Conservation (phyloP, 148 eudicot species). For the Selenicereus undatus region DNA sequence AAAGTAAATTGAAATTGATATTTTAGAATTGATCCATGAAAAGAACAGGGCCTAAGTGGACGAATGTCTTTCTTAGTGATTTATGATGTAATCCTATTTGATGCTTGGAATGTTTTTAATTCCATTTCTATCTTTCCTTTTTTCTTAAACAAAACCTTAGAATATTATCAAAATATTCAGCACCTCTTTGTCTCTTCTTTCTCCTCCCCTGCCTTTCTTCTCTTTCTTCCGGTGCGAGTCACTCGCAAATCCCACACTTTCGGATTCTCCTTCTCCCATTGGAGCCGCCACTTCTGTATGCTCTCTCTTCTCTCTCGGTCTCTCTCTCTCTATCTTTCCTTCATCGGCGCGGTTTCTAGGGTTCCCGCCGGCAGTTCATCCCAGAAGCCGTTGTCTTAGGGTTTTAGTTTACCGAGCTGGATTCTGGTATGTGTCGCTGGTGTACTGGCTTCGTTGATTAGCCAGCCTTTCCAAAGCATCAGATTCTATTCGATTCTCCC, state of each 20-base stretch:
- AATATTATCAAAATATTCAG: not conserved
- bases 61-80: not conserved
- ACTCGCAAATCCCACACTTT: slow-evolving; percentile 5
- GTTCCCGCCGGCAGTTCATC: slow-evolving; percentile 13
- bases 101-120: not conserved
- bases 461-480: not conserved
- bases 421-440: slow-evolving; percentile 44
- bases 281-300: not conserved
- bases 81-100: slow-evolving; percentile 1
- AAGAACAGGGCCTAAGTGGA: no score
- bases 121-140: not conserved
- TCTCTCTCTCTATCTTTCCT: not conserved
- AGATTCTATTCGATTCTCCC: not conserved
- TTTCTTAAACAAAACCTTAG: not conserved
- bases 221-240: not conserved
- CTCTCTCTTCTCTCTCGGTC: not conserved
- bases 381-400: slow-evolving; percentile 19
- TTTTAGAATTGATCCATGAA: no score
- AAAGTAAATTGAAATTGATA: no score
- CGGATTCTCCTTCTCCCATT: slow-evolving; percentile 12
- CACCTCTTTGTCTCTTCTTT: not conserved
- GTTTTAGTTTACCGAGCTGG: slow-evolving; percentile 37
- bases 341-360: slow-evolving; percentile 22
- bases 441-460: slow-evolving; percentile 54
- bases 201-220: not conserved